A percentile compares a stretch with the other conserved stretches of the same genome.
phyloP scores from a whole-genome alignment of 495 filamentous ascomycete genomes.

The Mycothermus thermophilus region DNA sequence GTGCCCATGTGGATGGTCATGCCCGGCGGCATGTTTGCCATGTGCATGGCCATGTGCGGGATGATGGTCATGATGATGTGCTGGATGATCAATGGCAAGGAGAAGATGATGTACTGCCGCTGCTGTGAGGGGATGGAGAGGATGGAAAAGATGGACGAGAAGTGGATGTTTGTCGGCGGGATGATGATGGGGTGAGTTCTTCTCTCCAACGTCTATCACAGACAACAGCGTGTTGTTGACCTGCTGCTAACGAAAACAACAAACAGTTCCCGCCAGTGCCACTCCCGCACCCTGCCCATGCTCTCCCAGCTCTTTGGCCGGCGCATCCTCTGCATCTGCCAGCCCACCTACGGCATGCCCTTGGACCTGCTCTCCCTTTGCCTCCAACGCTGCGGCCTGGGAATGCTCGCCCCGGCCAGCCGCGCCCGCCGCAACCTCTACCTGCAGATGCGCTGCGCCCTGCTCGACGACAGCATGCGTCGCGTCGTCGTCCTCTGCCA shows the following conservation, averaged over 20 bases:
- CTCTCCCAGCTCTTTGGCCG: slow-evolving; percentile 21
- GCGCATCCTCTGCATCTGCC: slow-evolving; percentile 22
- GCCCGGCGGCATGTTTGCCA: slow-evolving; percentile 17
- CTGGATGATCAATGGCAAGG: slow-evolving; percentile 15
- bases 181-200: slow-evolving; percentile 16
- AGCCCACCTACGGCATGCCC: slow-evolving; percentile 18
- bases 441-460: too few species aligned
- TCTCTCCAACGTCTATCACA: neutral
- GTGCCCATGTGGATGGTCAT: slow-evolving; percentile 18
- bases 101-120: slow-evolving; percentile 10
- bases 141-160: slow-evolving; percentile 18
- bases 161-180: slow-evolving; percentile 26
- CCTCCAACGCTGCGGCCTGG: too few species aligned
- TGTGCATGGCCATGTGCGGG: slow-evolving; percentile 11
- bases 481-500: slow-evolving; percentile 28
- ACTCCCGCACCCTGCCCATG: slow-evolving; percentile 13
- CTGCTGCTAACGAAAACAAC: neutral
- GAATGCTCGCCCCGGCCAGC: too few species aligned
- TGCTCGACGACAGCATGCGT: too few species aligned
- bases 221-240: too few species aligned
- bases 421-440: too few species aligned
- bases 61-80: slow-evolving; percentile 12
- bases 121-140: slow-evolving; percentile 9
- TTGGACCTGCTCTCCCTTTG: too few species aligned
- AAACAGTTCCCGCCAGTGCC: slow-evolving; percentile 12